These are phyloP conservation scores for Bipolaris sorokiniana DNA, from an alignment of 2,329 filamentous ascomycete species.

Conservation along the genomic window DNA sequence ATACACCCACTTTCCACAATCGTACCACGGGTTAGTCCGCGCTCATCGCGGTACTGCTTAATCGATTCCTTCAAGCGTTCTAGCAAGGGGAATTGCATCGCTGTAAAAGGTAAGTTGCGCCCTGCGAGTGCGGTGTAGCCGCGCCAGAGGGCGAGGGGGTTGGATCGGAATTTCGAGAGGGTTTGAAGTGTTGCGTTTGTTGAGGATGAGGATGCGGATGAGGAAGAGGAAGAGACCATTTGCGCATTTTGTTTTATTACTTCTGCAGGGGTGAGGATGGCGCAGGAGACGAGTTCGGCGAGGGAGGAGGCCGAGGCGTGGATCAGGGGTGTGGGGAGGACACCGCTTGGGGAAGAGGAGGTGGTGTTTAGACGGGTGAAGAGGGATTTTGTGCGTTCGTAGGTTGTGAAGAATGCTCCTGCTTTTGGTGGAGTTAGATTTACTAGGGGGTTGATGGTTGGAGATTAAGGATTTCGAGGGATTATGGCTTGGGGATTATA, in stretches of 20 bases:
- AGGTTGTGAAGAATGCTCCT: constrained; percentile 88
- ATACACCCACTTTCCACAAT: constrained; percentile 72
- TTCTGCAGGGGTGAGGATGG: constrained; percentile 86
- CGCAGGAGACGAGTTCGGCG: constrained; percentile 83
- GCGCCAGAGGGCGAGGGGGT: constrained; percentile 63
- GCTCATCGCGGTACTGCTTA: constrained; percentile 51
- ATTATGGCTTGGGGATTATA: no score
- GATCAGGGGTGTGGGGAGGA: constrained; percentile 70
- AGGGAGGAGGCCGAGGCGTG: constrained; percentile 75
- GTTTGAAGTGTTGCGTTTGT: constrained; percentile 63
- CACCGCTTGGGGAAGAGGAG: constrained; percentile 34
- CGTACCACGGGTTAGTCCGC: constrained; percentile 46
- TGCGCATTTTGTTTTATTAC: constrained; percentile 95
- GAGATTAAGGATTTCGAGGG: no score
- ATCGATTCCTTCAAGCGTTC: constrained; percentile 70
- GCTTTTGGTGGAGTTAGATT: constrained; percentile 55
- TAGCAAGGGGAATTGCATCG: constrained; percentile 86
- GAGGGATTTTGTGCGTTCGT: constrained; percentile 74
- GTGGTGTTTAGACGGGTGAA: constrained; percentile 60
- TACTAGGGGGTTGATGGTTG: background rate
- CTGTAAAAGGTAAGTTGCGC: constrained; percentile 85
- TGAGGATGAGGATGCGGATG: constrained; percentile 13
- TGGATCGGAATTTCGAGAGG: constrained; percentile 61
- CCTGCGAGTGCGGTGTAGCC: constrained; percentile 84
- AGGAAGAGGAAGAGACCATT: constrained; percentile 62